A percentile compares a stretch with the other conserved stretches of the same genome.
Conservation (phyloP, 257 asterid species). For the Anisodus tanguticus region DNA sequence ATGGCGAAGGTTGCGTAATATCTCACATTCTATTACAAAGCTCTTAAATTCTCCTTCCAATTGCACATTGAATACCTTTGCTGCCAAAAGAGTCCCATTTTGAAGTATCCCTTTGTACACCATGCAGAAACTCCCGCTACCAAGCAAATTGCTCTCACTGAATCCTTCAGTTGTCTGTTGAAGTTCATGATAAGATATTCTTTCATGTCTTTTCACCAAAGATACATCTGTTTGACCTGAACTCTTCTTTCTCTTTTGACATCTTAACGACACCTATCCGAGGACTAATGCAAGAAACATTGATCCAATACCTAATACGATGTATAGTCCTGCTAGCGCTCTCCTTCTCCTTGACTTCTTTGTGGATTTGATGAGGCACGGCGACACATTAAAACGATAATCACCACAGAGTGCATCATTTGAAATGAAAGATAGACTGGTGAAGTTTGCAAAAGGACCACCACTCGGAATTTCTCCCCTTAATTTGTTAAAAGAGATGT, state of each 20-base stretch:
- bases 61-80: slow-evolving; percentile 37
- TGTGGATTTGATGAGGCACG: neutral
- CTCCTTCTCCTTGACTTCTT: neutral
- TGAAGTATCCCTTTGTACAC: slow-evolving; percentile 29
- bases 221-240: slow-evolving; percentile 12
- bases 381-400: neutral
- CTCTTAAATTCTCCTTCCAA: slow-evolving; percentile 2
- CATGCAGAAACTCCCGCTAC: slow-evolving; percentile 34
- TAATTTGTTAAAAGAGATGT: slow-evolving; percentile 29
- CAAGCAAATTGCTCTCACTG: slow-evolving; percentile 30
- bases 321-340: neutral
- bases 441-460: slow-evolving; percentile 7
- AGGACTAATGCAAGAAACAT: neutral
- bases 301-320: neutral
- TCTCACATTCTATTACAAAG: slow-evolving; percentile 34
- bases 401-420: slow-evolving; percentile 27
- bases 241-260: slow-evolving; percentile 1
- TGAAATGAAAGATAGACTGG: slow-evolving; percentile 22
- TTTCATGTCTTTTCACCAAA: slow-evolving; percentile 18
- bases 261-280: neutral
- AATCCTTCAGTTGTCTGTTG: slow-evolving; percentile 31
- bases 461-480: slow-evolving; percentile 28
- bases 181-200: slow-evolving; percentile 33
- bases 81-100: slow-evolving; percentile 29
- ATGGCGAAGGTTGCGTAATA: slow-evolving; percentile 31